Evolutionary conservation across 495 filamentous ascomycete species (phyloP).

Genomic region (Cercophora scortea): DNA sequence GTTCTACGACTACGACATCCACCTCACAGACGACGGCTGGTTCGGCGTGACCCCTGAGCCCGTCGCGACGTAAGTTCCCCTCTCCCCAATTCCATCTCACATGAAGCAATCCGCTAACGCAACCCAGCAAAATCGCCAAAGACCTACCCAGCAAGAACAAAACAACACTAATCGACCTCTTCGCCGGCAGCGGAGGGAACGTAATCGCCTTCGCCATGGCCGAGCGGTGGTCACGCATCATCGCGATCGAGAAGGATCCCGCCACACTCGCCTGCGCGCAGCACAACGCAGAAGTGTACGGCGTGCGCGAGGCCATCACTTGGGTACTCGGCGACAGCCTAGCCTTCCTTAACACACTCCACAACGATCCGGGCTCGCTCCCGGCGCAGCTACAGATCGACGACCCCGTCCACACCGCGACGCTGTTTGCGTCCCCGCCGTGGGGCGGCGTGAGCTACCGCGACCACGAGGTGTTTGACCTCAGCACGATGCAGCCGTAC

Average conservation of each 20-base stretch:
- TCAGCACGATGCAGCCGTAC: constrained; percentile 86
- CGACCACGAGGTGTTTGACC: constrained; percentile 70
- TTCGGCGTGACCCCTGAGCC: constrained; percentile 93
- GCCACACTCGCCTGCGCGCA: constrained; percentile 76
- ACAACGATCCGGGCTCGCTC: constrained; percentile 1
- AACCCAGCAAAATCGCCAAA: constrained; percentile 62
- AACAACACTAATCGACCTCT: constrained; percentile 69
- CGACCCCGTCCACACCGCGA: constrained; percentile 30
- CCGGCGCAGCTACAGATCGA: constrained; percentile 29
- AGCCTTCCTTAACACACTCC: constrained; percentile 29
- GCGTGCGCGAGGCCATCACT: constrained; percentile 63
- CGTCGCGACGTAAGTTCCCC: constrained; percentile 60
- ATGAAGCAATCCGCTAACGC: neutral
- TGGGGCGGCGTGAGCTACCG: constrained; percentile 90
- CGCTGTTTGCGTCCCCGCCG: constrained; percentile 85
- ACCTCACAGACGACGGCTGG: constrained; percentile 88
- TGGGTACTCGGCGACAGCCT: constrained; percentile 85
- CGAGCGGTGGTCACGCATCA: constrained; percentile 66
- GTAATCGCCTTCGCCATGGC: constrained; percentile 85
- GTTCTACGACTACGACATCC: constrained; percentile 73
- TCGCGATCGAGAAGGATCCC: constrained; percentile 80
- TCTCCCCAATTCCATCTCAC: neutral
- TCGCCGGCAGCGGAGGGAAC: constrained; percentile 89
- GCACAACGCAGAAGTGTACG: constrained; percentile 86
- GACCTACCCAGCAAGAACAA: constrained; percentile 49